These are phyloP conservation scores for Pleurotus ostreatus DNA, from an alignment of 768 basidiomycete genomes.

Conservation along the genomic window DNA sequence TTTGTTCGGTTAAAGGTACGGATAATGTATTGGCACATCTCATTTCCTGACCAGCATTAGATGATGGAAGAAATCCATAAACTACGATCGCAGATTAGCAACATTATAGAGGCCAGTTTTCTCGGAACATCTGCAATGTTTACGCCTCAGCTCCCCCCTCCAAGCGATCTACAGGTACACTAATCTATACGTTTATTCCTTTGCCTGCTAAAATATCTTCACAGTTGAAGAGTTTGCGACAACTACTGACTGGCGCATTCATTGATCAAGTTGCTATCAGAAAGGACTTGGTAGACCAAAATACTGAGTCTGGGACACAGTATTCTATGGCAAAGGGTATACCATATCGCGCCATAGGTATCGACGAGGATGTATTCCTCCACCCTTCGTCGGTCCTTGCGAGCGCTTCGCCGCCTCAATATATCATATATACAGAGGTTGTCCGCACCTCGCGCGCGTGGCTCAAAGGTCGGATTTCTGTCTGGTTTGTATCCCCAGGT, in stretches of 20 bases:
- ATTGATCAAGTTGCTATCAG: conserved; percentile 95
- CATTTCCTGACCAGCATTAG: conserved; percentile 32
- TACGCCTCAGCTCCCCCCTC: conserved; percentile 65
- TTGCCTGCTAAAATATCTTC: conserved; percentile 7
- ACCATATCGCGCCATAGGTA: conserved; percentile 76
- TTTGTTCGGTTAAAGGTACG: conserved; percentile 86
- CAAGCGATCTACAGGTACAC: conserved; percentile 70
- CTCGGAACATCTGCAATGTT: conserved; percentile 59
- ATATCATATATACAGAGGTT: conserved; percentile 79
- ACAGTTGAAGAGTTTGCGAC: conserved; percentile 86
- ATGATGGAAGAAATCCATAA: conserved; percentile 99
- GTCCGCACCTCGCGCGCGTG: conserved; percentile 71
- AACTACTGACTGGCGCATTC: conserved; percentile 84
- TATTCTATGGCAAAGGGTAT: conserved; percentile 76
- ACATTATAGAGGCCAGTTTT: conserved; percentile 80
- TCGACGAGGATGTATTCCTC: conserved; percentile 85
- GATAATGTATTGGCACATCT: background rate
- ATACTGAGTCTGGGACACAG: conserved; percentile 55
- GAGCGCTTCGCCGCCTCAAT: conserved; percentile 73
- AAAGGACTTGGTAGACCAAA: conserved; percentile 71
- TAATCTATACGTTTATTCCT: background rate
- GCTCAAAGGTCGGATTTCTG: conserved; percentile 60
- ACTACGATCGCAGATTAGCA: conserved; percentile 81
- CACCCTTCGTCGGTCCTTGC: conserved; percentile 86
- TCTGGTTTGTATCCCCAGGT: background rate